Percentiles rank a stretch among this genome's conserved stretches.
Conservation (phyloP, 352 stramenopile genomes). For the Pythium sukuiense region DNA sequence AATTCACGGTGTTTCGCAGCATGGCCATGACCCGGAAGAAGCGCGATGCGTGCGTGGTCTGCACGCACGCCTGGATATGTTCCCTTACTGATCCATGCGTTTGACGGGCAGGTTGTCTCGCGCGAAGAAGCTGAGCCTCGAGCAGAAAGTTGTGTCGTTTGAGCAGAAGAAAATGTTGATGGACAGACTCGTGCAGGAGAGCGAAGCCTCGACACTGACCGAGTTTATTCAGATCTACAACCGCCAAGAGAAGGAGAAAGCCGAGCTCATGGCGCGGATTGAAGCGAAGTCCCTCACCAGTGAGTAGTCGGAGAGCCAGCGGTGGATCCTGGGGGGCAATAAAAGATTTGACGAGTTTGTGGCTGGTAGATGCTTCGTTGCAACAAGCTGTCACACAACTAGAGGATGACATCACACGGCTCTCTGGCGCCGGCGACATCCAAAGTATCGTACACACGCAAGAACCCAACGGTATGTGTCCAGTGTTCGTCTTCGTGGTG, state of each 20-base stretch:
- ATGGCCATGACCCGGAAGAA: constrained; percentile 39
- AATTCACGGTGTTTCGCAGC: constrained; percentile 34
- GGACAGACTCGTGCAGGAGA: constrained; percentile 57
- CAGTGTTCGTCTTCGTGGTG: background rate
- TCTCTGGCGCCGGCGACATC: constrained; percentile 49
- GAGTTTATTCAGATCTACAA: constrained; percentile 72
- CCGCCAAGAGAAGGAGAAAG: constrained; percentile 51
- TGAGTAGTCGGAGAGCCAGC: constrained; percentile 24
- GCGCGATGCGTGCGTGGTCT: constrained; percentile 29
- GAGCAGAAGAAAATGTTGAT: constrained; percentile 70
- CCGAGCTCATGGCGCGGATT: constrained; percentile 51
- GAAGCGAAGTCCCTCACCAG: constrained; percentile 50
- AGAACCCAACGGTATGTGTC: constrained; percentile 39
- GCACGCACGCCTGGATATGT: background rate
- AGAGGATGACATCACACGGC: constrained; percentile 50
- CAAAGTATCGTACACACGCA: constrained; percentile 38
- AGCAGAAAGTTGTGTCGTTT: constrained; percentile 68
- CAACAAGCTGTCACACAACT: constrained; percentile 50
- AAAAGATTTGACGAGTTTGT: background rate
- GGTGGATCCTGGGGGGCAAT: background rate
- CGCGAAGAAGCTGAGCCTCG: constrained; percentile 52
- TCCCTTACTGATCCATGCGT: background rate
- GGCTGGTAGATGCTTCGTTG: constrained; percentile 38
- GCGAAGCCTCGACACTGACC: constrained; percentile 46
- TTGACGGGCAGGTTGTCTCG: constrained; percentile 29